phyloP scores from a whole-genome alignment of 345 rosid species.

The Moricandia moricandioides region DNA sequence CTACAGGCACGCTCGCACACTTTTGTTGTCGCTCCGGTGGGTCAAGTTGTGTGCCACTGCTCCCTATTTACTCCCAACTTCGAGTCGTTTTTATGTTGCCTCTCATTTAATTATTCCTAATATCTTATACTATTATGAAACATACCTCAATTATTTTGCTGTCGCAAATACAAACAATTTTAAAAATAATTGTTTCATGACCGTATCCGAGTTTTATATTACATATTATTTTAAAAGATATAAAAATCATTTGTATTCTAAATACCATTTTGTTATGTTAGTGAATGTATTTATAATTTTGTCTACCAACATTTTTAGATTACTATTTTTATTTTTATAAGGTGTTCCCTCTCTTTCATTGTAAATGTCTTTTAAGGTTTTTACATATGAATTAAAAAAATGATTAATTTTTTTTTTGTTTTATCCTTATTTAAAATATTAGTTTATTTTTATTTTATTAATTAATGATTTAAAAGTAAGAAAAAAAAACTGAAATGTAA shows the following conservation, averaged over 20 bases:
- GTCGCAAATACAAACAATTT: background rate
- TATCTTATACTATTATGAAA: background rate
- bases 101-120: background rate
- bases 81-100: constrained; percentile 25
- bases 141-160: constrained; percentile 1
- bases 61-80: constrained; percentile 20
- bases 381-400: too few relatives aligned
- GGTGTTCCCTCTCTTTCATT: too few relatives aligned
- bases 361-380: too few relatives aligned
- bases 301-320: background rate
- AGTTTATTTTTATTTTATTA: too few relatives aligned
- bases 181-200: background rate
- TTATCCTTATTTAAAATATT: too few relatives aligned
- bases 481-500: too few relatives aligned
- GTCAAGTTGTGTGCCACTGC: constrained; percentile 35
- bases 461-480: too few relatives aligned
- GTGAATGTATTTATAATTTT: background rate
- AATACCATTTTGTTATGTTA: background rate
- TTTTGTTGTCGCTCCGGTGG: constrained; percentile 33
- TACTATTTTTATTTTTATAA: background rate
- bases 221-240: background rate
- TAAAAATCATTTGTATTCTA: background rate
- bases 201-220: background rate
- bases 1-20: constrained; percentile 37
- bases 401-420: too few relatives aligned